Base-by-base conservation (phyloP, 2,329 filamentous ascomycete species). In the Fusarium longipes region DNA sequence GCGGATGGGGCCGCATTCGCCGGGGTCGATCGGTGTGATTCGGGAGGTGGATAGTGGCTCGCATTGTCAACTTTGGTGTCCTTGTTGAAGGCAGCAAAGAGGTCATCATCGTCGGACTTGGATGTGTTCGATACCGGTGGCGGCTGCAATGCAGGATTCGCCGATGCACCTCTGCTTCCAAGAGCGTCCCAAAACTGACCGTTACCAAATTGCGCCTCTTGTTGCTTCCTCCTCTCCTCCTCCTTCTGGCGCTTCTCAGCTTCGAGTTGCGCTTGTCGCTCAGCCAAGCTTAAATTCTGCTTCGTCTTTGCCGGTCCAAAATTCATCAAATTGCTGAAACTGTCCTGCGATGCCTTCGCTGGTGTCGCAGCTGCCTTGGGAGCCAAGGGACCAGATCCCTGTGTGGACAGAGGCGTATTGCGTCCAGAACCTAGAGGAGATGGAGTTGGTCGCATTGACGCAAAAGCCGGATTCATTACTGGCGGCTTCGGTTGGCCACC, bases 191-290 rank as follows among this genome's bases (percentile, higher is more conserved):
- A 94, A 75, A 93, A 93, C 63, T 89, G 87, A 12, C 86, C 85
- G 72, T 89, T 88, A 4, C 92, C 93, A 77, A 93, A 97, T 63
- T 95, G 89, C 29, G 87, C 85, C 68, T 96, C 92, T 72, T 89
- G 86, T 75, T 89, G 87, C 72, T 85, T 90, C 72, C 85, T 87
- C 74, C 87, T 87, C 75, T 94, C 90, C 59, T 90, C 90, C 63
- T 93, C 91, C 76, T 95, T 92, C 76, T 82, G 87, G 32, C 85
- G 83, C 79, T 88, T 92, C 77, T 90, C 87, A 6, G 83, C 85
- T 67, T 88, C 85, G 35, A 91, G 78, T 61, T 86, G 87, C 65
- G 88, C 86, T 77, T 93, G 92, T 73, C 93, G 90, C 77, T 97
- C 92, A 68, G 91, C 87, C 68, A 97, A 80, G 63, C 88, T 91